These are phyloP conservation scores for Microbotryomycetes sp. DNA, from an alignment of 1,284 basidiomycete genomes.

Conservation along the genomic window DNA sequence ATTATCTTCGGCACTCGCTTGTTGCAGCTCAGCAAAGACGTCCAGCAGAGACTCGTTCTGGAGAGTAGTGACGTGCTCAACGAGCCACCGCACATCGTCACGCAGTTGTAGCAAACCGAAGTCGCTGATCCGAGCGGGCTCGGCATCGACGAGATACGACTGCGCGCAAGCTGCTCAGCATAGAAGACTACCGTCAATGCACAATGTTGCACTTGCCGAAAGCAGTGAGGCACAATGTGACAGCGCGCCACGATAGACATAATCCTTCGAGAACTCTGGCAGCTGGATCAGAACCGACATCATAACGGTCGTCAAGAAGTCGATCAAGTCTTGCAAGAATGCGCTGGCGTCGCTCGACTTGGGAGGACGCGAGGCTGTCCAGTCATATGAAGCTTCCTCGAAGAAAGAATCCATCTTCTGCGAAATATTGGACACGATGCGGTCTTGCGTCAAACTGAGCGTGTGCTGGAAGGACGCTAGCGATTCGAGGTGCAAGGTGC, in stretches of 20 bases:
- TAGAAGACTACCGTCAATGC: neutral
- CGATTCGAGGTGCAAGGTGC: constrained; percentile 63
- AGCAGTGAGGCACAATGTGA: constrained; percentile 76
- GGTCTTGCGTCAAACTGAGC: constrained; percentile 60
- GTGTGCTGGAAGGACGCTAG: constrained; percentile 62
- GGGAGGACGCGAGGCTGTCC: constrained; percentile 50
- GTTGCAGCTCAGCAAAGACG: constrained; percentile 73
- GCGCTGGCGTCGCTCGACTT: constrained; percentile 67
- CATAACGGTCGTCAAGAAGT: constrained; percentile 93
- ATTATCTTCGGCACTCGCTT: constrained; percentile 59
- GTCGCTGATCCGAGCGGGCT: constrained; percentile 77
- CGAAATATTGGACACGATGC: constrained; percentile 74
- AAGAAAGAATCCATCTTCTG: constrained; percentile 97
- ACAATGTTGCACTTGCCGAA: constrained; percentile 65
- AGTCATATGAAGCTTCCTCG: constrained; percentile 88
- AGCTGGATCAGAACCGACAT: constrained; percentile 79
- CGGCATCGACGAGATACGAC: constrained; percentile 69
- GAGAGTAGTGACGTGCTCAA: constrained; percentile 22
- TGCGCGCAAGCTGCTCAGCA: constrained; percentile 37
- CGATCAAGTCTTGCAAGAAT: constrained; percentile 90
- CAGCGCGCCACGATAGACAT: constrained; percentile 78
- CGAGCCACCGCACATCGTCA: constrained; percentile 33
- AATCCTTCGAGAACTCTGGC: constrained; percentile 68
- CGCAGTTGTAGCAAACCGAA: constrained; percentile 48
- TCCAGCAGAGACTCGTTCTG: constrained; percentile 51